Evolutionary conservation across 345 rosid species (phyloP), one percentile per base, ranked within the genome.

Genomic region (Eucalyptus viminalis): DNA sequence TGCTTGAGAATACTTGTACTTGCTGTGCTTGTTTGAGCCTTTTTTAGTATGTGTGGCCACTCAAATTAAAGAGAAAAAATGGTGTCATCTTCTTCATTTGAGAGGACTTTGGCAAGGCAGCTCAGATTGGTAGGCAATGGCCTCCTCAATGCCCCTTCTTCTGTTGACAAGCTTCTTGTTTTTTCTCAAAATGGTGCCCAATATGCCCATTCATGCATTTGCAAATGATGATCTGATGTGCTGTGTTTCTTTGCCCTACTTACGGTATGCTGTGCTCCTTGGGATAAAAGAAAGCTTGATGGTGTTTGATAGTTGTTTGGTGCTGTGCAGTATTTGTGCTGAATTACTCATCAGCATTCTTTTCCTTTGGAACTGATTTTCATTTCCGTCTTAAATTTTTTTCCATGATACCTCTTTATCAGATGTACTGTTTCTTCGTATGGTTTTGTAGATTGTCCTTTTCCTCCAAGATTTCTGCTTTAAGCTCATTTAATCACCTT

Each of bases 81-180:
- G 99, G 93, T 87, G 88, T 91, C 94, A 89, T 80, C 88, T 69
- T 72, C 91, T 50, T 86, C 86, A n/a, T 93, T 92, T 85, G 81
- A 34, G 56, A 53, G 45, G 83, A 37, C 47, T 76, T 92, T 94
- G 60, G 90, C 91, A 62, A 89, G 89, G 91, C 93, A 95, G 89
- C 94, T 96, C 56, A 65, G 90, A 91, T 96, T 93, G 47, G 94
- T 93, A 81, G 99, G 95, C 54, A 91, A 91, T 45, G 89, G 88
- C 86, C 98, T 97, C 62, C 90, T 94, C 25, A 90, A 87, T 86
- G 94, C 95, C 83, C 94, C 92, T 11, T 91, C 94, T 17, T 92
- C 97, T 17, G 89, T 92, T 86, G 93, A 95, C 86, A 92, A 92
- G 67, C 92, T 93, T 76, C 94, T 94, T 86, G 49, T 10, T 88